Percentiles rank a stretch among this genome's conserved stretches.
Evolutionary conservation across 129 eudicot species (phyloP).

Genomic region (Chrysanthemum seticuspe): DNA sequence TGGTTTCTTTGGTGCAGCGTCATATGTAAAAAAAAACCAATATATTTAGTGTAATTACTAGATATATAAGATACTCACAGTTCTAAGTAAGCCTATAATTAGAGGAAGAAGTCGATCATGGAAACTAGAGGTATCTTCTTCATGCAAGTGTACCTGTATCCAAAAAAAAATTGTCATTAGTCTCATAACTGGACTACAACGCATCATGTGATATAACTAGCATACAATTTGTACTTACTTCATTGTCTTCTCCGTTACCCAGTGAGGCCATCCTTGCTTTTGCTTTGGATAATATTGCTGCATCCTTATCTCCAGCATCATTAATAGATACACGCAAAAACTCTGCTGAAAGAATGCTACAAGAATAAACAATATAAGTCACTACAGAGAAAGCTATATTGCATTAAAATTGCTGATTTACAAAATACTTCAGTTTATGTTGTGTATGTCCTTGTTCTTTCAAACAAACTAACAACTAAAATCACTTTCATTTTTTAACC

Average conservation of each 20-base stretch:
- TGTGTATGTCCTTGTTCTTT: neutral
- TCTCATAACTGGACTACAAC: slow-evolving; percentile 18
- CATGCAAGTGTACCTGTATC: slow-evolving; percentile 64
- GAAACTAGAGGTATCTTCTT: slow-evolving; percentile 60
- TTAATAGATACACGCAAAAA: slow-evolving; percentile 80
- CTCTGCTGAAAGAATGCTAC: slow-evolving; percentile 99
- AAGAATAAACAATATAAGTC: slow-evolving; percentile 65
- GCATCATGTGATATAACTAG: slow-evolving; percentile 7
- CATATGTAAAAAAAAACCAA: neutral
- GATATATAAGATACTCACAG: slow-evolving; percentile 53
- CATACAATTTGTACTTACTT: slow-evolving; percentile 45
- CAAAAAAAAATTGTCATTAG: slow-evolving; percentile 15
- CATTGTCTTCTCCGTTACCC: slow-evolving; percentile 61
- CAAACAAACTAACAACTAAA: neutral
- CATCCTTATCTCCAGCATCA: slow-evolving; percentile 65
- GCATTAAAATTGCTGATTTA: slow-evolving; percentile 7
- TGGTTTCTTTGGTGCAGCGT: neutral
- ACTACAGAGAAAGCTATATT: slow-evolving; percentile 31
- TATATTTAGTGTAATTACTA: slow-evolving; percentile 11
- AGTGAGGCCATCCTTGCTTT: slow-evolving; percentile 42
- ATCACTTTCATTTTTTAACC: neutral
- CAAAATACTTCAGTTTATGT: neutral
- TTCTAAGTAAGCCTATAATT: slow-evolving; percentile 90
- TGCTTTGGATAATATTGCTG: slow-evolving; percentile 38
- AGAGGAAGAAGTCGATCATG: slow-evolving; percentile 87